Evolutionary conservation across 768 basidiomycete species (phyloP), one percentile per base, ranked within the genome.

Genomic region (Lactarius sanguifluus): DNA sequence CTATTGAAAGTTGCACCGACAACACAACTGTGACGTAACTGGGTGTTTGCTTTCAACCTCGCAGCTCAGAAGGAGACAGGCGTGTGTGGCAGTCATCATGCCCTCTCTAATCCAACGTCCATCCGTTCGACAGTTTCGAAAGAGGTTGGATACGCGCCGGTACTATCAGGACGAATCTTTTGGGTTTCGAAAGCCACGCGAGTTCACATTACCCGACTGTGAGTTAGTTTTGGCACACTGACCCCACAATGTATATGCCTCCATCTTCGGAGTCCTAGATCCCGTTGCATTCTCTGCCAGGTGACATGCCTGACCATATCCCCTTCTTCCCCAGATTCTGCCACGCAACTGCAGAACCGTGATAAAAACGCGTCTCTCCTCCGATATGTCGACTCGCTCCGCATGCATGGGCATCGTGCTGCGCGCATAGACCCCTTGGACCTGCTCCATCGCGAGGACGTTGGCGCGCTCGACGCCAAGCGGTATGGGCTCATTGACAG

Each of bases 351-450:
- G 16, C 73, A 80, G 60, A 91, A 91, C 75, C 83, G 94, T 10
- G 81, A 81, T 16, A 73, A 75, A 3, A 94, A 96, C 71, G 92
- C 93, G 0, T 80, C 91, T 3, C 79, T 97, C 20, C 78, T 96
- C 54, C 89, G 95, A 40, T 96, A 94, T 73, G 91, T 94, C 13
- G 95, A 96, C 74, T 89, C 90, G 2, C 83, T 96, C 71, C 84
- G 94, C n/a, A 87, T 82, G 0, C 91, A 94, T 69, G 91, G 90
- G 0, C 93, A 94, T 72, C 85, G 92, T 36, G 92, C 92, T 3
- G 92, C 93, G 0, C 81, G 84, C 52, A 90, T 96, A 50, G 94
- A 97, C 73, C 94, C 95, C 0, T 78, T 96, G 41, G 93, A 94
- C 75, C 77, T 96, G 60, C 88, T 96, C 36, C 88, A 91, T 62